Base-by-base conservation (phyloP, 2,329 filamentous ascomycete species). In the Chaetomium sp. region DNA sequence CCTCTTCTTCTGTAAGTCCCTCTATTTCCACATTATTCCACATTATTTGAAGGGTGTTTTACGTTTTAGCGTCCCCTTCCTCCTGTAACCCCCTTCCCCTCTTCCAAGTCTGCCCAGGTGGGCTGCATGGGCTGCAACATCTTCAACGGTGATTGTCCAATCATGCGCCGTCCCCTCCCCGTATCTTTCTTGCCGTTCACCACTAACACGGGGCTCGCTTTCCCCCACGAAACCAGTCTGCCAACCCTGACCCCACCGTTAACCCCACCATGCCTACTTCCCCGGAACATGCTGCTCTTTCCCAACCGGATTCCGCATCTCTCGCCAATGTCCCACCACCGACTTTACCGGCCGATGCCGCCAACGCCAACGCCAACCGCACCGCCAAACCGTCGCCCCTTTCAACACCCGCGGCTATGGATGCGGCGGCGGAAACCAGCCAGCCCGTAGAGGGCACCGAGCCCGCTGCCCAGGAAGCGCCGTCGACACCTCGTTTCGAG, bases 311-410 rank as follows among this genome's bases (percentile, higher is more conserved):
- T 65, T 73, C 80, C 65, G 69, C 75, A 43, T 79, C 79, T 67
- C 68, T 74, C 58, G 76, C 85, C 55, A 83, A 76, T 65, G 77
- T 84, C 61, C 82, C 84, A 60, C 75, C 81, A 53, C 79, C 85
- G 65, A 79, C 74, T 61, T 87, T 86, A 52, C 82, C 82, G 55
- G 75, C 82, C 65, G 86, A 89, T 74, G 81, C 80, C 56, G 74
- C 74, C 54, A 89, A 48, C 54, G 74, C 74, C 54, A 89, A 48
- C 54, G 49, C 53, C 51, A 65, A 88, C 72, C 80, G 86, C 67
- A 72, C 79, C 50, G 76, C 74, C 59, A 87, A 79, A 65, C 85
- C 87, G 4, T 91, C 88, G 48, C 87, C 88, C 54, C 76, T 91
- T 50, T 91, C 88, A 6, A 85, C 86, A 69, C 86, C 86, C 64